phyloP scores from a whole-genome alignment of 768 basidiomycete species.

The Psilocybe azurescens region DNA sequence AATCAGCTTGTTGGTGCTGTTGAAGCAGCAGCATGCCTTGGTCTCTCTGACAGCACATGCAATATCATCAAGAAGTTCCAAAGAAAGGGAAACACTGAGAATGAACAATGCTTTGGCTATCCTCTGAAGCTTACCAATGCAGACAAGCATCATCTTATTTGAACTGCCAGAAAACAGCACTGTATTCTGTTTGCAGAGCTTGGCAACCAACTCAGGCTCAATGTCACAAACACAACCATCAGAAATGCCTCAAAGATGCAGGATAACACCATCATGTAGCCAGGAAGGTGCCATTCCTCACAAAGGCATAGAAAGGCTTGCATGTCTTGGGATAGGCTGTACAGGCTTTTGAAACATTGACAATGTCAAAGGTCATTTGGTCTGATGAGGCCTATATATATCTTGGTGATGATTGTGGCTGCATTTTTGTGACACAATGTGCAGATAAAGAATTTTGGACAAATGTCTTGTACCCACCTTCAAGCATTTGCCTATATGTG shows the following conservation, averaged over 20 bases:
- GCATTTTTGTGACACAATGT: constrained; percentile 28
- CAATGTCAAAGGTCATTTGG: constrained; percentile 25
- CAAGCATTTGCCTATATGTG: constrained; percentile 30
- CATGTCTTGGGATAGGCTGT: constrained; percentile 19
- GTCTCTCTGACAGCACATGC: not conserved
- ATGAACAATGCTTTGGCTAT: constrained; percentile 8
- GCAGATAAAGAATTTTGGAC: constrained; percentile 26
- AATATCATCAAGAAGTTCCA: constrained; percentile 1
- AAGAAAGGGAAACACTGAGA: not conserved
- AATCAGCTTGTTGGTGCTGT: not conserved
- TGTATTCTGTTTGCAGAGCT: constrained; percentile 2
- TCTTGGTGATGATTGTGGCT: constrained; percentile 23
- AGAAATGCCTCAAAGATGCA: not conserved
- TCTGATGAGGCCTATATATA: constrained; percentile 31
- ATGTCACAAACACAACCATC: constrained; percentile 10
- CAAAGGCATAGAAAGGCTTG: constrained; percentile 8
- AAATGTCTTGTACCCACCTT: constrained; percentile 29
- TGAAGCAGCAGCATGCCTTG: not conserved
- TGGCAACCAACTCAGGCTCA: not conserved
- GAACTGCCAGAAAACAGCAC: not conserved
- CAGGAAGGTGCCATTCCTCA: constrained; percentile 22
- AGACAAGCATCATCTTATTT: constrained; percentile 4
- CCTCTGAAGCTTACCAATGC: constrained; percentile 8
- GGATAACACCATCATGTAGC: constrained; percentile 21
- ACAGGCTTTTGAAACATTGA: not conserved